phyloP scores from a whole-genome alignment of 306 rosid species.

The Betula pendula region DNA sequence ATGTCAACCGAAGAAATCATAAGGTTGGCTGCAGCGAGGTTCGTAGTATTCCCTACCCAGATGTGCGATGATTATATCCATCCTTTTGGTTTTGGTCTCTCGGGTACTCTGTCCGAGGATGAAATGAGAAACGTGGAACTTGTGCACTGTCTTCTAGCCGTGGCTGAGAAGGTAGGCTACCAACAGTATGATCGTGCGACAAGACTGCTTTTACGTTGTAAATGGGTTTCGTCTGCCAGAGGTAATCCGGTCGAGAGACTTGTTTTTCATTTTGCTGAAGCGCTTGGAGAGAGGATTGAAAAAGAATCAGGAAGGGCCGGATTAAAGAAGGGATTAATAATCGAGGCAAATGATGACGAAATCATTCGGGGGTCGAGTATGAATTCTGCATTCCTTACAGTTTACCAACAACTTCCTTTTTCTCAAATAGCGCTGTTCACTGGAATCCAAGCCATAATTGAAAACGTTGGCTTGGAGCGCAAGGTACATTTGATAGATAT shows the following conservation, averaged over 20 bases:
- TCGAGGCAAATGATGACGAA: background rate
- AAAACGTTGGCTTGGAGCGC: slow-evolving; percentile 42
- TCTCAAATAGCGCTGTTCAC: slow-evolving; percentile 48
- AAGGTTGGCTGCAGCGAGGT: slow-evolving; percentile 74
- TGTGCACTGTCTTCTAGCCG: slow-evolving; percentile 61
- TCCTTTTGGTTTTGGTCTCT: slow-evolving; percentile 54
- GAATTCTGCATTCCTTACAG: slow-evolving; percentile 6
- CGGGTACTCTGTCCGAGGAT: slow-evolving; percentile 41
- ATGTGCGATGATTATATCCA: slow-evolving; percentile 46
- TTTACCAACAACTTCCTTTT: slow-evolving; percentile 55
- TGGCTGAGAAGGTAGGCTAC: slow-evolving; percentile 66
- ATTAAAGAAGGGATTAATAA: no score
- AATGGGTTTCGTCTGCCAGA: slow-evolving; percentile 42
- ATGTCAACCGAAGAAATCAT: slow-evolving; percentile 67
- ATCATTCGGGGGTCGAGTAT: slow-evolving; percentile 20
- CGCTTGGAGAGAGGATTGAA: slow-evolving; percentile 58
- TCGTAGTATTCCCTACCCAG: slow-evolving; percentile 46
- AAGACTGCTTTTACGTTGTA: slow-evolving; percentile 50
- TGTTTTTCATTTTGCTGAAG: slow-evolving; percentile 52
- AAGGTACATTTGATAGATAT: slow-evolving; percentile 69
- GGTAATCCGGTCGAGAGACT: slow-evolving; percentile 51
- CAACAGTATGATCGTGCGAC: slow-evolving; percentile 65
- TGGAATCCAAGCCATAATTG: slow-evolving; percentile 62
- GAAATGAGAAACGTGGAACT: slow-evolving; percentile 69
- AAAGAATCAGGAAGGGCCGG: slow-evolving; percentile 41